Base-by-base conservation (phyloP, 805 yeast species). In the Dipodascopsis uninucleata region DNA sequence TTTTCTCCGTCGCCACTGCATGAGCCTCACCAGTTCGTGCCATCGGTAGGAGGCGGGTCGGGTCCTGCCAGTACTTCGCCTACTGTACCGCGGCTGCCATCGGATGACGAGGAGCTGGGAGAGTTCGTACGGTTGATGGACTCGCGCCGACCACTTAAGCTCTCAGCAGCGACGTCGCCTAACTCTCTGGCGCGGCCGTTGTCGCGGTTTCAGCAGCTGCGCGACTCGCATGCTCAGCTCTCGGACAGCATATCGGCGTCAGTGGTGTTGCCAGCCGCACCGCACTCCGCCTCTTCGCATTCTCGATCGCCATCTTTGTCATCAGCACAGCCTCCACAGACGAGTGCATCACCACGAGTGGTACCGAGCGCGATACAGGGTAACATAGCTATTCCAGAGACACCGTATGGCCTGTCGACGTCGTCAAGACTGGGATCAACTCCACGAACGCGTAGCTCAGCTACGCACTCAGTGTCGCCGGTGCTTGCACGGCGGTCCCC, bases 61-160 rank as follows among this genome's bases (percentile, higher is more conserved):
- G n/a, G n/a, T n/a, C 68, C 73, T 20, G 62, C 61, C 69, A 1
- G 59, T 61, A 20, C 64, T 34, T 34, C 32, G 12, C 24, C 43
- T 21, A 29, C n/a, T n/a, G n/a, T n/a, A n/a, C n/a, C n/a, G n/a
- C n/a, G n/a, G n/a, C 41, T 43, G 23, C 41, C 36, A 44, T 58
- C 76, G 43, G 85, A 79, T 52, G 53, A 49, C 31, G 45, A 43
- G 20, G 53, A 46, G 9, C 69, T 85, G 16, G 72, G 81, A 47
- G 85, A 82, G 39, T 85, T 85, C 67, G 82, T 85, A 36, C 71
- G 75, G 52, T 69, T 82, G 72, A 76, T 85, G 34, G 93, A 85
- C 52, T 76, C 78, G 36, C 79, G 77, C 55, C 69, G 72, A 6
- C 84, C 78, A 33, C 62, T 79, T 20, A 69, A 75, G 31, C 57